phyloP scores from a whole-genome alignment of 75 land plant species.

The Pinus albicaulis region DNA sequence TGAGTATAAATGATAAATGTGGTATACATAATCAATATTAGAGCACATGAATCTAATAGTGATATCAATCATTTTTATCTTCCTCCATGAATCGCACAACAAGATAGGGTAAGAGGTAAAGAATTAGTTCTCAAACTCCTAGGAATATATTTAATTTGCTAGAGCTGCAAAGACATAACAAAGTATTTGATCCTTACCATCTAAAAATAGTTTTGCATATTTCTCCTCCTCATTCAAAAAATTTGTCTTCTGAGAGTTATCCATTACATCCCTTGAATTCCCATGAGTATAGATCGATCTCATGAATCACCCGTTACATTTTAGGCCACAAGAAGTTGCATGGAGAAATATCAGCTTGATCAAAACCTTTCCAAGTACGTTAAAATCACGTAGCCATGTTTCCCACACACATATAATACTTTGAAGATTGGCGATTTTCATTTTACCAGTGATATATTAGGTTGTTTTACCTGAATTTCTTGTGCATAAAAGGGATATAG shows the following conservation, averaged over 20 bases:
- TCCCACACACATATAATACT: constrained; percentile 97
- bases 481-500: constrained; percentile 89
- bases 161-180: constrained; percentile 58
- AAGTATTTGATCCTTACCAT: constrained; percentile 56
- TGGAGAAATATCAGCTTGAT: too few species aligned
- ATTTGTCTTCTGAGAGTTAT: too few species aligned
- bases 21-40: not conserved
- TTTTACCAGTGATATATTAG: constrained; percentile 76
- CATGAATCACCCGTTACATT: constrained; percentile 68
- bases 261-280: constrained; percentile 46
- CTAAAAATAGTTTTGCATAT: constrained; percentile 49
- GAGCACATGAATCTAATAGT: not conserved
- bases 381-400: constrained; percentile 82
- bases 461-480: constrained; percentile 85
- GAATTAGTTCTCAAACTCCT: constrained; percentile 7
- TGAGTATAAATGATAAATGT: not conserved
- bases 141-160: not conserved
- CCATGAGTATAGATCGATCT: constrained; percentile 51
- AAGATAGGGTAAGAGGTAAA: constrained; percentile 5
- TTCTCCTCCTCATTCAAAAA: constrained; percentile 28
- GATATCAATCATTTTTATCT: not conserved
- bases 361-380: constrained; percentile 75
- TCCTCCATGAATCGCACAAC: not conserved
- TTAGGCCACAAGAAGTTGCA: too few species aligned
- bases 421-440: constrained; percentile 72